These are phyloP conservation scores for Psilocybe subaeruginosa DNA, from an alignment of 768 basidiomycete genomes.

Conservation along the genomic window DNA sequence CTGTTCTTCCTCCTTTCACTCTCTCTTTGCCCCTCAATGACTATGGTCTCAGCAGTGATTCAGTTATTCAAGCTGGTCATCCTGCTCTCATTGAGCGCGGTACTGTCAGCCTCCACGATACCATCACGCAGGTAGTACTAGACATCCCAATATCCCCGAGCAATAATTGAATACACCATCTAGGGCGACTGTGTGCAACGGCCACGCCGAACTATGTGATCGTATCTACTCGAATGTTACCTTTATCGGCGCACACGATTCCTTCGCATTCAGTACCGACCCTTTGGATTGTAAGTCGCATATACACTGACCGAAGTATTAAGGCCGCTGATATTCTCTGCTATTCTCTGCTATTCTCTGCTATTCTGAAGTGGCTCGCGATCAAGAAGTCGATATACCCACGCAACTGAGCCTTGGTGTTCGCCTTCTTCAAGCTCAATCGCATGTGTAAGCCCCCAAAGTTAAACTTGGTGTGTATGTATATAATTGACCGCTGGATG, in stretches of 20 bases:
- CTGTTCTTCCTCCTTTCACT: not conserved
- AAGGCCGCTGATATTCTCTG: not conserved
- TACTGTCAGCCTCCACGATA: not conserved
- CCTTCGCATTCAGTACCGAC: slow-evolving; percentile 52
- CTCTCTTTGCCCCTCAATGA: not conserved
- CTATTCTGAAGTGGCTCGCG: slow-evolving; percentile 40
- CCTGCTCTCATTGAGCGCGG: not conserved
- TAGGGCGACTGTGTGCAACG: slow-evolving; percentile 62
- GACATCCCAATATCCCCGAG: not conserved
- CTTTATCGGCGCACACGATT: slow-evolving; percentile 57
- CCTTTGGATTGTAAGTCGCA: slow-evolving; percentile 43
- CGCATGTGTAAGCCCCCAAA: slow-evolving; percentile 39
- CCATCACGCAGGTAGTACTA: slow-evolving; percentile 1
- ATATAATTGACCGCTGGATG: not conserved
- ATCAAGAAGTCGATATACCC: slow-evolving; percentile 54
- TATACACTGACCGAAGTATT: not conserved
- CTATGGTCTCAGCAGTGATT: slow-evolving; percentile 2
- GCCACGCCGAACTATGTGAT: slow-evolving; percentile 62
- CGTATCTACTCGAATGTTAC: slow-evolving; percentile 57
- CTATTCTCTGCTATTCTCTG: not conserved
- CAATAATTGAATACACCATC: not conserved
- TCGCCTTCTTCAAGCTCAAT: slow-evolving; percentile 63
- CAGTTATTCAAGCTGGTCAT: not conserved
- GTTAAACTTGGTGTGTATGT: too few relatives aligned
- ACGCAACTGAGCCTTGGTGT: slow-evolving; percentile 53